Base-by-base conservation (phyloP, 1,139 yeast genomes). In the Blastobotrys elegans region DNA sequence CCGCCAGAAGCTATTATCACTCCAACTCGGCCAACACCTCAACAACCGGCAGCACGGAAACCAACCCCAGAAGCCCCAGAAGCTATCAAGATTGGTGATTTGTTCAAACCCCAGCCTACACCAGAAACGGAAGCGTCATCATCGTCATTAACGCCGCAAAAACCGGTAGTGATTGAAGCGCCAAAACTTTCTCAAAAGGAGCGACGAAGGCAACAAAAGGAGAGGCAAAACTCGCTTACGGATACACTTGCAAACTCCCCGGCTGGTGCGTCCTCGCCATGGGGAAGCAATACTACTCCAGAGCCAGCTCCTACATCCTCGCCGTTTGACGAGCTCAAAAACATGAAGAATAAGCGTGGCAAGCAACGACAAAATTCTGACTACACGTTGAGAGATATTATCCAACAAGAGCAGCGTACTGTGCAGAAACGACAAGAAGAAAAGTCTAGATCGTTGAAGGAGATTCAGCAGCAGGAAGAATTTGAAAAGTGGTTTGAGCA, bases 401-500 rank as follows among this genome's bases (percentile, higher is more conserved):
- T 71, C 24, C 66, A 68, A 18, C 73, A 74, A 47, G 86, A 81
- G 56, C 74, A 81, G 43, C 68, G 74, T 22, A 68, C 68, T 56
- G 61, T 70, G 5, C 75, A 73, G 49, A 65, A 56, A 33, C 67
- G 66, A 45, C 64, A 65, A 36, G 54, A 61, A n/a, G 67, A 62
- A 49, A 53, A 50, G 35, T 55, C 58, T 30, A 74, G 68, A 52
- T 74, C 84, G 2, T 66, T 86, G 34, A 78, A 75, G 36, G 95
- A 86, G 53, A 76, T 85, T 44, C 88, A 82, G 63, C 80, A 81
- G 56, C 95, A 86, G 57, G 87, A 84, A 59, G 88, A 82, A 59
- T 86, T 86, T 67, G 85, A 80, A 17, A 72, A 68, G 52, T 86
- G 95, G 95, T 86, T 94, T 90, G 83, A 76, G 43, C 80, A 77